These are phyloP conservation scores for Westerdykella ornata DNA, from an alignment of 2,329 filamentous ascomycete genomes.

Conservation along the genomic window DNA sequence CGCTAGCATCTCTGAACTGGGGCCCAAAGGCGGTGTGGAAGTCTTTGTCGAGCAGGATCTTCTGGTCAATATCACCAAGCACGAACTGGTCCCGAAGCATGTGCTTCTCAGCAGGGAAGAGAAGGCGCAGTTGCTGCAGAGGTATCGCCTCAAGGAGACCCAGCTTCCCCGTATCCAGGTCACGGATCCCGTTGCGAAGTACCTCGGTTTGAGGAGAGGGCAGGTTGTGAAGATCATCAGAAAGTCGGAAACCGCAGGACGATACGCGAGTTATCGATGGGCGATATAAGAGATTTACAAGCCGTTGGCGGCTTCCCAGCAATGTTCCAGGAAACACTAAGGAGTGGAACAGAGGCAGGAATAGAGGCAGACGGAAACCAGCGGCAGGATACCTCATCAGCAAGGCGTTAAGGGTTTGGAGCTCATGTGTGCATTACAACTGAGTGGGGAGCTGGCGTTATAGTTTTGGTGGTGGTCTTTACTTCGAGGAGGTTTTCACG, in stretches of 20 bases:
- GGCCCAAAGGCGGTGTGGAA: constrained; percentile 80
- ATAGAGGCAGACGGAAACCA: neutral
- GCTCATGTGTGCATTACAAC: neutral
- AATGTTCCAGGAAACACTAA: neutral
- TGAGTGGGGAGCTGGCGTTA: neutral
- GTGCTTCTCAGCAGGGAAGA: constrained; percentile 84
- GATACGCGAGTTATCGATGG: constrained; percentile 92
- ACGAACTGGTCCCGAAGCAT: constrained; percentile 93
- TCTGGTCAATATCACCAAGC: constrained; percentile 95
- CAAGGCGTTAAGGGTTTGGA: neutral
- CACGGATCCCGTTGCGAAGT: constrained; percentile 86
- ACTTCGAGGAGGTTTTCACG: no score
- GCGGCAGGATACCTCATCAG: neutral
- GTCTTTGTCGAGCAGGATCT: constrained; percentile 94
- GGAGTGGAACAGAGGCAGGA: neutral
- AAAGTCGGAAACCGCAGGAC: constrained; percentile 87
- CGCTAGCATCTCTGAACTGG: constrained; percentile 18
- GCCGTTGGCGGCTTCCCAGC: neutral
- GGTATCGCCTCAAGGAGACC: constrained; percentile 95
- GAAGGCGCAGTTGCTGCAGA: constrained; percentile 74
- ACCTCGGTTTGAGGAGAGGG: constrained; percentile 80
- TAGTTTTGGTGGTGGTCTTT: neutral
- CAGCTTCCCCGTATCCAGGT: constrained; percentile 89
- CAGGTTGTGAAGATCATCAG: constrained; percentile 98
- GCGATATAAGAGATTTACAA: constrained; percentile 36